phyloP scores from a whole-genome alignment of 225 moss, liverwort and hornwort species.

The Marchantia polymorpha region DNA sequence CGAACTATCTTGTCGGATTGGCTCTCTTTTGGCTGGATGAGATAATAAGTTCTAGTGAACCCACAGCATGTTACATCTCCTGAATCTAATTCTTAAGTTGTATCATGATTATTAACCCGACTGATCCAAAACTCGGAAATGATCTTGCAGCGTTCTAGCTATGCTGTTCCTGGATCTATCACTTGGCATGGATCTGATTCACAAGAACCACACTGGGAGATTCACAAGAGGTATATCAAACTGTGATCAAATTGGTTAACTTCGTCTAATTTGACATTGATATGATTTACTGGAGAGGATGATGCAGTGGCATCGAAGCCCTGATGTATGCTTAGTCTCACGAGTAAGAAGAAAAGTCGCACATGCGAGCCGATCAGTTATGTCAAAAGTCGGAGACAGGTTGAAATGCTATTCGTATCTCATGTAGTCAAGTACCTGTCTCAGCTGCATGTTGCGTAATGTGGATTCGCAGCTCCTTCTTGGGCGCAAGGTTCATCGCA shows the following conservation, averaged over 20 bases:
- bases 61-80: too few species aligned
- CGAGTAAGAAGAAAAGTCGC: not conserved
- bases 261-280: not conserved
- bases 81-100: too few species aligned
- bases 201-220: conserved; percentile 30
- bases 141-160: conserved; percentile 17
- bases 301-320: not conserved
- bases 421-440: not conserved
- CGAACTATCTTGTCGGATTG: too few species aligned
- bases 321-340: not conserved
- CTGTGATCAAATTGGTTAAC: not conserved
- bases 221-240: conserved; percentile 21
- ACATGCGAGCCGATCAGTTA: too few species aligned
- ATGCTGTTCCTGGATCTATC: conserved; percentile 24
- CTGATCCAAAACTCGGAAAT: too few species aligned
- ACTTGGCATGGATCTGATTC: conserved; percentile 45
- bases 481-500: conserved; percentile 71
- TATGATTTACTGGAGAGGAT: not conserved
- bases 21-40: too few species aligned
- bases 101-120: too few species aligned
- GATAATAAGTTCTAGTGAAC: too few species aligned
- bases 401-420: too few species aligned
- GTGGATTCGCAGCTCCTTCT: conserved; percentile 54
- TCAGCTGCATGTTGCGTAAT: not conserved
- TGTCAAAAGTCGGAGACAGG: not conserved